Percentiles rank a stretch among this genome's conserved stretches.
phyloP scores from a whole-genome alignment of 1,139 yeast genomes.

The Kurtzmaniella quercitrusa region DNA sequence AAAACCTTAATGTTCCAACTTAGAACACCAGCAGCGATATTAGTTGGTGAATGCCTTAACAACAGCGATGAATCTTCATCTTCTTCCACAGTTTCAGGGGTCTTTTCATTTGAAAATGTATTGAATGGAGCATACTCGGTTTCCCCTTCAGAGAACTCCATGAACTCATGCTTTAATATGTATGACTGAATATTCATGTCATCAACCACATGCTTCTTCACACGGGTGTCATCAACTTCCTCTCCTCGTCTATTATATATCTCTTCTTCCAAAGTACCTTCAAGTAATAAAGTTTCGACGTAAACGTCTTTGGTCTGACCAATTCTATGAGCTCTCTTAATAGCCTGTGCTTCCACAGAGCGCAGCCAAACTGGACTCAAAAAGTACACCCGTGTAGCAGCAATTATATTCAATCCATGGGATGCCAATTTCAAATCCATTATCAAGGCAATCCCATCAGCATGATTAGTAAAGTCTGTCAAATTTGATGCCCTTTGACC shows the following conservation, averaged over 20 bases:
- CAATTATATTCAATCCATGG: conserved; percentile 64
- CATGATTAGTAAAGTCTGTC: conserved; percentile 43
- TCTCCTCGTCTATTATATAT: conserved; percentile 43
- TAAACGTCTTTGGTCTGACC: conserved; percentile 51
- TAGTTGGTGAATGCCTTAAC: conserved; percentile 17
- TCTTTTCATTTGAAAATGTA: conserved; percentile 14
- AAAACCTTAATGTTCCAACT: conserved; percentile 46
- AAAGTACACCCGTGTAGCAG: conserved; percentile 67
- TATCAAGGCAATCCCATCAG: conserved; percentile 46
- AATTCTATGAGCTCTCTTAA: conserved; percentile 69
- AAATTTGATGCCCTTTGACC: conserved; percentile 50
- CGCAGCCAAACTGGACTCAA: conserved; percentile 69
- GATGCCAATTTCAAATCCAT: conserved; percentile 70
- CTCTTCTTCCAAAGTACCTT: conserved; percentile 63
- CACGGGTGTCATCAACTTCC: conserved; percentile 11
- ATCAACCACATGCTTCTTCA: conserved; percentile 41
- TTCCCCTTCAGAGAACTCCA: conserved; percentile 20
- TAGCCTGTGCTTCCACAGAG: conserved; percentile 68
- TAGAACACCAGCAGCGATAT: conserved; percentile 10
- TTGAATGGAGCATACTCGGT: conserved; percentile 29
- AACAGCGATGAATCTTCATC: conserved; percentile 14
- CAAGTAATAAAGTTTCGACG: conserved; percentile 63
- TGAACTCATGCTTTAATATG: conserved; percentile 45
- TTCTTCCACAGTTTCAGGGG: not conserved
- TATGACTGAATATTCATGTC: conserved; percentile 57